These are phyloP conservation scores for Solanum hybrid DNA, from an alignment of 305 asterid species.

Conservation along the genomic window DNA sequence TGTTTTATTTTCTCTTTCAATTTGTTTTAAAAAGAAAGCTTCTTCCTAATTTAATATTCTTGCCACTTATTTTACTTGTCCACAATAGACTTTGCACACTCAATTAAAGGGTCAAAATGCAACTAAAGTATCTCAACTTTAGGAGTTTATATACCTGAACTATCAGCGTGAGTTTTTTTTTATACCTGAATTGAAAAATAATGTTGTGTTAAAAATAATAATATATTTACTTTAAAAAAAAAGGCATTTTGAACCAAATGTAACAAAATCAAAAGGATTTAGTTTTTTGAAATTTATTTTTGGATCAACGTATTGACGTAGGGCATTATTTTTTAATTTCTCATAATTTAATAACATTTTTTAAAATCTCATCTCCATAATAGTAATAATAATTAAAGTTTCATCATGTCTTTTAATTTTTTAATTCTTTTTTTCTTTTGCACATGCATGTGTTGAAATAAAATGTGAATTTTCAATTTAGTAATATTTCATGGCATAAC, in stretches of 20 bases:
- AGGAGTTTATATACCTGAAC: neutral
- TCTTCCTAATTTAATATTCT: too few relatives aligned
- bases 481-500: neutral
- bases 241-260: neutral
- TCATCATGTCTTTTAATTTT: neutral
- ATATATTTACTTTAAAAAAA: too few relatives aligned
- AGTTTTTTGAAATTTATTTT: too few relatives aligned
- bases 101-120: too few relatives aligned
- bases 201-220: too few relatives aligned
- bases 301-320: neutral
- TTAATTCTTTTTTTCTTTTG: too few relatives aligned
- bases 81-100: neutral
- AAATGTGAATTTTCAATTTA: neutral
- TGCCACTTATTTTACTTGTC: neutral
- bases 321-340: neutral
- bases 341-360: too few relatives aligned
- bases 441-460: neutral
- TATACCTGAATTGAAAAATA: neutral
- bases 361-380: too few relatives aligned
- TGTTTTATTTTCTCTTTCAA: too few relatives aligned
- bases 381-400: too few relatives aligned
- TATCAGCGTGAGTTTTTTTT: neutral
- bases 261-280: too few relatives aligned
- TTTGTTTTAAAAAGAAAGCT: neutral
- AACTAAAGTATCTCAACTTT: neutral